A percentile compares a stretch with the other conserved stretches of the same genome.
These are phyloP conservation scores for Chenopodium formosanum DNA, from an alignment of 148 eudicot species.

Conservation along the genomic window DNA sequence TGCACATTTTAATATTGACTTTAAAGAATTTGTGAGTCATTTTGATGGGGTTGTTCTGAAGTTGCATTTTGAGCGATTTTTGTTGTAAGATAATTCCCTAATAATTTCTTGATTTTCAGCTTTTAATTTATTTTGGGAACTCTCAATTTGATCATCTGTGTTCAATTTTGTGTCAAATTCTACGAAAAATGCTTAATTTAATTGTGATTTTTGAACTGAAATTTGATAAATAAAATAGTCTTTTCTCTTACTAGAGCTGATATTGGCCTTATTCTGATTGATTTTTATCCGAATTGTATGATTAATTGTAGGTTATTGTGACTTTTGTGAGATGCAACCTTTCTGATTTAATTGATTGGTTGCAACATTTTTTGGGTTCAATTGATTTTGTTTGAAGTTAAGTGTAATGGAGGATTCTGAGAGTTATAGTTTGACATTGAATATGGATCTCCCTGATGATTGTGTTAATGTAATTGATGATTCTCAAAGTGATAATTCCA, in stretches of 20 bases:
- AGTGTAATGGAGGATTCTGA: slow-evolving; percentile 19
- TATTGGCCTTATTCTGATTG: neutral
- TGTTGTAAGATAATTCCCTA: too few relatives aligned
- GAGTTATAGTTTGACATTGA: slow-evolving; percentile 25
- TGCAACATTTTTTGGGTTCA: neutral
- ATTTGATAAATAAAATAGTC: neutral
- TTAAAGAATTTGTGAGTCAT: neutral
- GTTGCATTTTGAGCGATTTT: neutral
- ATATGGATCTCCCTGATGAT: slow-evolving; percentile 49
- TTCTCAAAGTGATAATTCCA: slow-evolving; percentile 12
- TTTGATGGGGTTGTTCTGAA: neutral
- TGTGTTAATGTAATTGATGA: slow-evolving; percentile 16
- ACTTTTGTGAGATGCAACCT: neutral
- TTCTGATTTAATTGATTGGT: slow-evolving; percentile 3
- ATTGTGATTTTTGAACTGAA: neutral
- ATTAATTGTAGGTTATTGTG: neutral
- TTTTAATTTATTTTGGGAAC: slow-evolving; percentile 5
- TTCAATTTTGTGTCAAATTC: neutral
- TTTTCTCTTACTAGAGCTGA: too few relatives aligned
- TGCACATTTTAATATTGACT: too few relatives aligned
- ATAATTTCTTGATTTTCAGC: too few relatives aligned
- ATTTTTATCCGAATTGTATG: neutral
- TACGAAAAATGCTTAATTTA: too few relatives aligned
- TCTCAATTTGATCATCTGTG: neutral
- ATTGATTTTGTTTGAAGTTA: neutral